Conservation (phyloP, 1,284 basidiomycete species). For the Pholiota adiposa region DNA sequence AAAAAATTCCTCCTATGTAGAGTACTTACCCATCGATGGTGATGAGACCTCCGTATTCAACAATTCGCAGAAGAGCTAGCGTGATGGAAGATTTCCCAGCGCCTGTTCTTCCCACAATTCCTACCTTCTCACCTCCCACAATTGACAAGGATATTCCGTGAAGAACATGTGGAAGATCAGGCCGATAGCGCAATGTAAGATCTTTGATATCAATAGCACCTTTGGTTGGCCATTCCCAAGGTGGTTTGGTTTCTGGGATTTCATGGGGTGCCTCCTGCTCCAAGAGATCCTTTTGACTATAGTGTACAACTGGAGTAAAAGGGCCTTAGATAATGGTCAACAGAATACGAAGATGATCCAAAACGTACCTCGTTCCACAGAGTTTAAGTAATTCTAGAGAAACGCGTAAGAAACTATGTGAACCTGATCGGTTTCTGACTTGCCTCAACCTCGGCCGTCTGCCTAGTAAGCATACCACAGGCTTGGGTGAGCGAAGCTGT, state of each 20-base stretch:
- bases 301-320: slow-evolving; percentile 54
- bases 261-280: slow-evolving; percentile 72
- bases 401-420: background rate
- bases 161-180: slow-evolving; percentile 60
- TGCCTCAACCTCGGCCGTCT: slow-evolving; percentile 70
- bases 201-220: slow-evolving; percentile 58
- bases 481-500: slow-evolving; percentile 59
- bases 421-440: slow-evolving; percentile 8
- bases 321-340: slow-evolving; percentile 4
- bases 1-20: background rate
- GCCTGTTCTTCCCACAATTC: slow-evolving; percentile 65
- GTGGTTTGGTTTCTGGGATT: slow-evolving; percentile 55
- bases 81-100: slow-evolving; percentile 62
- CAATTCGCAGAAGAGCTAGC: slow-evolving; percentile 44
- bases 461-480: slow-evolving; percentile 59
- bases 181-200: slow-evolving; percentile 61
- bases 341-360: background rate
- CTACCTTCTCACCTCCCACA: slow-evolving; percentile 79
- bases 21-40: slow-evolving; percentile 46
- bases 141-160: slow-evolving; percentile 60
- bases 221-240: slow-evolving; percentile 51
- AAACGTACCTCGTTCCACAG: slow-evolving; percentile 64
- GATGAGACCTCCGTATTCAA: slow-evolving; percentile 43
- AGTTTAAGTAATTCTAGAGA: slow-evolving; percentile 71
- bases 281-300: slow-evolving; percentile 55